Base-by-base conservation (phyloP, 768 basidiomycete genomes). In the Obba rivulosa region DNA sequence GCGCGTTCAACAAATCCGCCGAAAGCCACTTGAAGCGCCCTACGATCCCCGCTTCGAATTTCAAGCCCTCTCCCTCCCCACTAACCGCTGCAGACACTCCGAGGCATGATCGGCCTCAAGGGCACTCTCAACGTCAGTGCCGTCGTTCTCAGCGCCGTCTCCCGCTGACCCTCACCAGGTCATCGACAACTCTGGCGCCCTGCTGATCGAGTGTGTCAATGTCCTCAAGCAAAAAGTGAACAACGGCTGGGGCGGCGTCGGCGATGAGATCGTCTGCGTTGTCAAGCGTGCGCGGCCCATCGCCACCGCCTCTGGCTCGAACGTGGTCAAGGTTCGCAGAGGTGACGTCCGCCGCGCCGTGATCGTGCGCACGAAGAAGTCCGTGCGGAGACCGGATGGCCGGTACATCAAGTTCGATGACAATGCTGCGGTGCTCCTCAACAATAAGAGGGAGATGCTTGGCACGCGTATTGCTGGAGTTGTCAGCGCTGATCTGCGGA, bases 281-380 rank as follows among this genome's bases (percentile, higher is more conserved):
- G 84, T 98, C 51, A 91, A 96, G 63, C 81, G 83, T 48, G 94
- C 95, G 3, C 80, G 93, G 13, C 92, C 93, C 4, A 69, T 93
- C 9, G 78, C 85, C 9, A 77, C 80, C 4, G 76, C 82, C 8
- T 77, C 83, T 39, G 75, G 81, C 7, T 82, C 87, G 5, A 77
- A 85, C 7, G 87, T 88, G 3, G 78, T 92, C 57, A 97, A 96
- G 71, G 92, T 97, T 11, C 81, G 92, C 21, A 79, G 84, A 48
- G 95, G 95, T 18, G 95, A 97, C 64, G 90, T 98, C 37, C 83
- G 92, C n/a, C 81, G 92, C 56, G 95, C 95, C 0, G 86, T 98
- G 55, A 88, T 98, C 47, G 95, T 98, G 8, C 83, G 95, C 31
- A 93, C 92, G n/a, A 79, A 81, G 59, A 95, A 96, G 67, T 66